phyloP scores from a whole-genome alignment of 1,284 basidiomycete species.

The Puccinia hordei region DNA sequence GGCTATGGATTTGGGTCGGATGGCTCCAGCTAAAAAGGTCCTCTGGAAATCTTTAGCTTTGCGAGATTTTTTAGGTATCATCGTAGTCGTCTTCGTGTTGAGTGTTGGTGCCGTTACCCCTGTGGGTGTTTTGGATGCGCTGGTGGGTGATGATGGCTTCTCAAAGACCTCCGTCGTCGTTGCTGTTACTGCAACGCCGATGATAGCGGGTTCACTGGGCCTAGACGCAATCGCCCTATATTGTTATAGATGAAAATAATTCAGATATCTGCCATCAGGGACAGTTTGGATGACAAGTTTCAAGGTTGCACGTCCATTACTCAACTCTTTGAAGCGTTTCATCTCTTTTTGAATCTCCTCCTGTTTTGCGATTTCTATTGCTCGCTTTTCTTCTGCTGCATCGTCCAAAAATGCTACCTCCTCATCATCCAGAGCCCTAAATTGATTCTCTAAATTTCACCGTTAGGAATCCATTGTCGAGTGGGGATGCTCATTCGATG shows the following conservation, averaged over 20 bases:
- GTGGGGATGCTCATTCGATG: not conserved
- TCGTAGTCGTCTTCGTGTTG: slow-evolving; percentile 16
- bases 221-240: slow-evolving; percentile 38
- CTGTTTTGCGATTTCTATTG: slow-evolving; percentile 38
- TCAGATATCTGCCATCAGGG: not conserved
- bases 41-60: slow-evolving; percentile 46
- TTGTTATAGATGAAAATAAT: not conserved
- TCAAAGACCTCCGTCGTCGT: not conserved
- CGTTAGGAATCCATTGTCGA: not conserved
- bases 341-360: slow-evolving; percentile 38
- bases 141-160: not conserved
- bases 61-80: slow-evolving; percentile 39
- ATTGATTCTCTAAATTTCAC: slow-evolving; percentile 45
- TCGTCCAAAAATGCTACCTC: slow-evolving; percentile 50
- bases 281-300: not conserved
- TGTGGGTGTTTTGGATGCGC: not conserved
- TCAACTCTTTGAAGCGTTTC: slow-evolving; percentile 45
- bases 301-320: not conserved
- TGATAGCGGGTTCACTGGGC: not conserved
- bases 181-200: not conserved
- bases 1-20: slow-evolving; percentile 29
- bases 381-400: slow-evolving; percentile 41
- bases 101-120: not conserved
- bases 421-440: slow-evolving; percentile 48
- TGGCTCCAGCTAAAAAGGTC: slow-evolving; percentile 38